Base-by-base conservation (phyloP, 192 early-diverging fungal species). In the Rhizophagus clarus region DNA sequence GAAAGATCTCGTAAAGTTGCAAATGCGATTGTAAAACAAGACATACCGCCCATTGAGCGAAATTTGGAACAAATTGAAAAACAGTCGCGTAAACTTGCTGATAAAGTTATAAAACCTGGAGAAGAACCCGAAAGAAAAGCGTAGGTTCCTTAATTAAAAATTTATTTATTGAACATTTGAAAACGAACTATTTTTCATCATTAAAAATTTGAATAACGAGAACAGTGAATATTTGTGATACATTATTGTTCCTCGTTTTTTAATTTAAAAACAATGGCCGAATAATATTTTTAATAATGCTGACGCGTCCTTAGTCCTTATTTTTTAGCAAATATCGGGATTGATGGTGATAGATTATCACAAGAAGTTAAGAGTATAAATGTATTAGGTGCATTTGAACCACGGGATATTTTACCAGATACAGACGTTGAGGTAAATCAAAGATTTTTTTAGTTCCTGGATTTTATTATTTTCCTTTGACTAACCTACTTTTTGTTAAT, bases 1-100 rank as follows among this genome's bases (percentile, higher is more conserved):
- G 77, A 79, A 40, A 68, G 63, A 70, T 79, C 77, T 10, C 64
- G 67, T n/a, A 68, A 60, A 5, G n/a, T 70, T 34, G 77, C 67
- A 51, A 79, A 69, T 31, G 29, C 56, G 4, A 47, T 79, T 62
- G 81, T 88, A 15, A 82, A 86, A 11, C 82, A 89, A 7, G 91
- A 92, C 60, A 82, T 96, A 61, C 93, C 96, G 8, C 83, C 91
- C 10, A 89, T 99, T 74, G 90, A 96, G 76, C 90, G 97, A 42
- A 93, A 93, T 63, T 89, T 99, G 28, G 92, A 92, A 84, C 93
- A 97, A 88, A 96, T 99, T 70, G 95, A 95, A 80, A 83, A 90
- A 17, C 93, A 96, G 72, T 94, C 96, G 11, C 90, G 93, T 51
- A 93, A 92, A 68, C 87, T 98, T 11, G 88, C 83, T 28, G 76